Base-by-base conservation (phyloP, 768 basidiomycete genomes). In the Lentinula aciculospora region DNA sequence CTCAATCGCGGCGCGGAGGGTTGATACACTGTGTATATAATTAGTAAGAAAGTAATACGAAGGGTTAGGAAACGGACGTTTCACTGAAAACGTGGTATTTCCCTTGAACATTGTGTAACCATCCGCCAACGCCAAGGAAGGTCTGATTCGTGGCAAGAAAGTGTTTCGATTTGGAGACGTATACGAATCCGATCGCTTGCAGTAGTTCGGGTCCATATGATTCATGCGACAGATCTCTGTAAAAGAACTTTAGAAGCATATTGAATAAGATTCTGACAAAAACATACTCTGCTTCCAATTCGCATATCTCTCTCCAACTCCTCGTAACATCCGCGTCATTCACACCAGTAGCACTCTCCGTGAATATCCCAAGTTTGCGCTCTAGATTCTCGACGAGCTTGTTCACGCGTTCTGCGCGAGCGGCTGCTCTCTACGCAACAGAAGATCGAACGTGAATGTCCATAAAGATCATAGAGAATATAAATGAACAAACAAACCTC, bases 61-160 rank as follows among this genome's bases (percentile, higher is more conserved):
- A 46, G 19, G 27, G n/a, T 58, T 36, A 46, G 47, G 42, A n/a
- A 44, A 76, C 89, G 63, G 61, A 91, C 89, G 92, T 94, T 75
- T 94, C 92, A 67, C 91, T 93, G 71, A 96, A 90, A 17, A 94
- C 88, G 66, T 95, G 92, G 50, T 93, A 94, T 72, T 92, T 94
- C 12, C 89, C 90, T 68, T 92, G 90, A 2, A 94, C 90, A 56
- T 92, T 92, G 69, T 95, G 93, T 58, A 95, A 68, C 93, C 93
- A 96, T 6, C 94, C 93, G 12, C 93, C 93, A 15, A 96, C 86
- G 27, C 93, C 93, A 49, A 93, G 84, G 76, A 77, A 83, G 62
- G 72, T 82, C 76, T 80, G 79, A 60, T 79, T 79, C 17, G 89
- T 84, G 0, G 92, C 93, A 0, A 91, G 78, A 65, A 85, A 85